Conservation (phyloP, 352 stramenopile genomes). For the Phytophthora syringae region DNA sequence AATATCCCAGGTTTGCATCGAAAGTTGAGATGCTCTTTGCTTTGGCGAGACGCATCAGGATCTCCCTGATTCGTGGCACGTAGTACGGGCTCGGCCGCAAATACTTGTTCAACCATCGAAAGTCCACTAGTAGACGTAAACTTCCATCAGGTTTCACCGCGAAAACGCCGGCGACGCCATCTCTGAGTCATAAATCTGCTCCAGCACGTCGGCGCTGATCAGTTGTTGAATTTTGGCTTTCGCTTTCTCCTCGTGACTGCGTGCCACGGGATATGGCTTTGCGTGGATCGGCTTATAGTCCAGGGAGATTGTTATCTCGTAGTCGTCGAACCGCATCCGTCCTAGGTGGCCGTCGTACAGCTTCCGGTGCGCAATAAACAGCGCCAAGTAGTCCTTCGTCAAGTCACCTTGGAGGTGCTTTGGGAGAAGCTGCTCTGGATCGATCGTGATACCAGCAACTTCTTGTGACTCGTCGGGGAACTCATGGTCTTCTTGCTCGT, state of each 20-base stretch:
- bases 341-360: background rate
- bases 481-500: background rate
- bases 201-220: background rate
- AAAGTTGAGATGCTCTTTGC: background rate
- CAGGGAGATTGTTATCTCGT: background rate
- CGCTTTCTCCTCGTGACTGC: background rate
- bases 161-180: background rate
- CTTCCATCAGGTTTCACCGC: background rate
- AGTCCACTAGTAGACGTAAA: background rate
- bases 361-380: background rate
- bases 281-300: background rate
- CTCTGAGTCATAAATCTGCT: background rate
- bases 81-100: slow-evolving; percentile 5
- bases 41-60: background rate
- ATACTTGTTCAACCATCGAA: slow-evolving; percentile 4
- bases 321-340: background rate
- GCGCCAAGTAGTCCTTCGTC: background rate
- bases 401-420: background rate
- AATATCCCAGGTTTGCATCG: background rate
- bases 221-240: background rate
- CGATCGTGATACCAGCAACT: background rate
- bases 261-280: background rate
- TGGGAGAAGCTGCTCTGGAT: background rate
- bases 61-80: slow-evolving; percentile 1
- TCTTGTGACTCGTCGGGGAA: background rate